A percentile compares a stretch with the other conserved stretches of the same genome.
Conservation (phyloP, 345 rosid genomes). For the Salix viminalis region DNA sequence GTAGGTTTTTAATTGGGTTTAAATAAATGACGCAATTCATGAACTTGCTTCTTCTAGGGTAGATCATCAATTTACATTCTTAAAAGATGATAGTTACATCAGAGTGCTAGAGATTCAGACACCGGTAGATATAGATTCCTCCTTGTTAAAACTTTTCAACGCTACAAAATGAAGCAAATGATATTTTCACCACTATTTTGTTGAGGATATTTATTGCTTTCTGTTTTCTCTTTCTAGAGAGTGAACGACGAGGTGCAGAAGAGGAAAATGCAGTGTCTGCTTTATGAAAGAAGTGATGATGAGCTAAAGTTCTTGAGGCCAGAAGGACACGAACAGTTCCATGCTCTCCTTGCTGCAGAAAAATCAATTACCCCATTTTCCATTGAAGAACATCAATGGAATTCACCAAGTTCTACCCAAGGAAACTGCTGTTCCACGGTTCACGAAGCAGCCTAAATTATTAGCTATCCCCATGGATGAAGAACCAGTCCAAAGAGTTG, state of each 20-base stretch:
- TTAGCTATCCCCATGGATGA: constrained; percentile 19
- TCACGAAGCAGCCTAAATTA: constrained; percentile 15
- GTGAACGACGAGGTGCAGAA: constrained; percentile 68
- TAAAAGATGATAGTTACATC: neutral
- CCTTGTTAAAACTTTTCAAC: neutral
- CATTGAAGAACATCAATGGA: constrained; percentile 21
- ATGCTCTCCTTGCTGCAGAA: constrained; percentile 36
- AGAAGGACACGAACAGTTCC: constrained; percentile 59
- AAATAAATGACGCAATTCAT: neutral
- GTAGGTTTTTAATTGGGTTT: neutral
- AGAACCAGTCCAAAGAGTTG: constrained; percentile 18
- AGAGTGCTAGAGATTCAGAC: neutral
- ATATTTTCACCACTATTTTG: neutral
- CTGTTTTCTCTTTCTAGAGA: constrained; percentile 40
- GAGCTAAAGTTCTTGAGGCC: constrained; percentile 34
- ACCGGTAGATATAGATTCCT: neutral
- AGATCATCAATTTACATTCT: neutral
- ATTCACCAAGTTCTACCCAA: constrained; percentile 15
- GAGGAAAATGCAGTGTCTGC: constrained; percentile 41
- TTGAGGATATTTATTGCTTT: neutral
- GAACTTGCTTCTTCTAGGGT: neutral
- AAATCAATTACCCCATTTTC: constrained; percentile 16
- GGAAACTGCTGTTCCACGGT: neutral
- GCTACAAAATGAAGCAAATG: neutral
- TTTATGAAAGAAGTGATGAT: constrained; percentile 19